phyloP scores from a whole-genome alignment of 2,329 filamentous ascomycete species.

The Ophiobolus disseminans region DNA sequence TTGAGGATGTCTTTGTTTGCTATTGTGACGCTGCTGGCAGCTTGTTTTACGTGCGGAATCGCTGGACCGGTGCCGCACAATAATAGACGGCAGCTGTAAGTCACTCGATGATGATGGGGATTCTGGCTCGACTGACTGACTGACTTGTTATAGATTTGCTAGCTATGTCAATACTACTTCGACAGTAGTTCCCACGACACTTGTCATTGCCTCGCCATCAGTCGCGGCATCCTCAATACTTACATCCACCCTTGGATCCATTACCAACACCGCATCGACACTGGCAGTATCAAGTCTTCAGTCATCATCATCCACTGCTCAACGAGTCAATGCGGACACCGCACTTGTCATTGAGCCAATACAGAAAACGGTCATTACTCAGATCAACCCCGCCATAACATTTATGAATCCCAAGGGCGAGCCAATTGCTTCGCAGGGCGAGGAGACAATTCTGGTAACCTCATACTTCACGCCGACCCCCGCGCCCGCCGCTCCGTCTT shows the following conservation, averaged over 20 bases:
- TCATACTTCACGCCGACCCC: conserved; percentile 37
- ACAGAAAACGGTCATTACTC: conserved; percentile 35
- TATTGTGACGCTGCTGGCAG: conserved; percentile 48
- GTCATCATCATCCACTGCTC: conserved; percentile 8
- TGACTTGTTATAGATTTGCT: conserved; percentile 31
- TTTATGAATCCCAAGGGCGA: conserved; percentile 41
- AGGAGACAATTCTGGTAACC: conserved; percentile 39
- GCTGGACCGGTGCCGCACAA: conserved; percentile 44
- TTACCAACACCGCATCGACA: too few relatives aligned
- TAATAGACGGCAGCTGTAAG: conserved; percentile 39
- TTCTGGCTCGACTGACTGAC: conserved; percentile 1
- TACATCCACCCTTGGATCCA: too few relatives aligned
- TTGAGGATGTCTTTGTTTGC: conserved; percentile 35
- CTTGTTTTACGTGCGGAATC: conserved; percentile 34
- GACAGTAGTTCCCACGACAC: too few relatives aligned
- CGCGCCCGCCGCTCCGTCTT: conserved; percentile 9
- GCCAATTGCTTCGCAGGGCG: conserved; percentile 39
- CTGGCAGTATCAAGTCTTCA: background rate
- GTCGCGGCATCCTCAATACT: too few relatives aligned
- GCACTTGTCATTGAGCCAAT: conserved; percentile 45
- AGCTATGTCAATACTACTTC: conserved; percentile 37
- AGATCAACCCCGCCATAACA: conserved; percentile 38
- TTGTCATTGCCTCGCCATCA: too few relatives aligned
- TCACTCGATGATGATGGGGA: background rate
- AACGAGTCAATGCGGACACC: conserved; percentile 37